These are phyloP conservation scores for Neoarthrinium moseri DNA, from an alignment of 2,329 filamentous ascomycete species.

Conservation along the genomic window DNA sequence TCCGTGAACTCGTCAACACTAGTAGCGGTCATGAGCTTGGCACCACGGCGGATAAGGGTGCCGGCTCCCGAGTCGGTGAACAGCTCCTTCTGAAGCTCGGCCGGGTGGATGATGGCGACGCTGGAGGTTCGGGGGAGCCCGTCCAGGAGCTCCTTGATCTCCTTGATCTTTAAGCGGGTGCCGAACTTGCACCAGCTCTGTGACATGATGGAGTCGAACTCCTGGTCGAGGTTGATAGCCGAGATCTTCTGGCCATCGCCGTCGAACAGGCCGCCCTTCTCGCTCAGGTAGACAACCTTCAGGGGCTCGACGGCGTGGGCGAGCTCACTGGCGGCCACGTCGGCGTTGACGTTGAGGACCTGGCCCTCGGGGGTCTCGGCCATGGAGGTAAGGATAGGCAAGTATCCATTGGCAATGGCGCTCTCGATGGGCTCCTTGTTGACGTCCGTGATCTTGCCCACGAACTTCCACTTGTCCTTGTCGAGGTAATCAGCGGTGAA, in stretches of 20 bases:
- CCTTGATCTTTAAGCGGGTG: constrained; percentile 93
- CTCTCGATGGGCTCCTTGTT: constrained; percentile 89
- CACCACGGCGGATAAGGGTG: constrained; percentile 87
- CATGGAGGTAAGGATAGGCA: constrained; percentile 95
- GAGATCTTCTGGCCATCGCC: constrained; percentile 94
- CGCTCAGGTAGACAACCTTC: constrained; percentile 97
- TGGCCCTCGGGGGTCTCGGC: constrained; percentile 90
- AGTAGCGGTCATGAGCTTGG: constrained; percentile 77
- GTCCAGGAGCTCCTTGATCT: constrained; percentile 91
- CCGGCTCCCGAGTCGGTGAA: constrained; percentile 96
- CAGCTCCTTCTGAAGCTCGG: constrained; percentile 91
- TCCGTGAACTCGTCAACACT: constrained; percentile 75
- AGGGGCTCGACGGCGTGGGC: constrained; percentile 85
- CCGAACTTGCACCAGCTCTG: constrained; percentile 95
- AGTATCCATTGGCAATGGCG: constrained; percentile 84
- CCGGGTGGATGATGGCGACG: constrained; percentile 96
- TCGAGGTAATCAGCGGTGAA: constrained; percentile 94
- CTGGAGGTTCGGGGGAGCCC: constrained; percentile 88
- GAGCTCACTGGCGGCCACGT: constrained; percentile 92
- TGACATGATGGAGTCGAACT: constrained; percentile 88
- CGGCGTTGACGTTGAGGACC: constrained; percentile 95
- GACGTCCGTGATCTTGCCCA: constrained; percentile 92
- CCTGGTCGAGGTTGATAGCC: constrained; percentile 94
- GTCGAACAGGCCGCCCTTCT: constrained; percentile 95
- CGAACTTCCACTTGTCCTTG: constrained; percentile 92